These are phyloP conservation scores for Rhodamnia argentea DNA, from an alignment of 345 rosid genomes.

Conservation along the genomic window DNA sequence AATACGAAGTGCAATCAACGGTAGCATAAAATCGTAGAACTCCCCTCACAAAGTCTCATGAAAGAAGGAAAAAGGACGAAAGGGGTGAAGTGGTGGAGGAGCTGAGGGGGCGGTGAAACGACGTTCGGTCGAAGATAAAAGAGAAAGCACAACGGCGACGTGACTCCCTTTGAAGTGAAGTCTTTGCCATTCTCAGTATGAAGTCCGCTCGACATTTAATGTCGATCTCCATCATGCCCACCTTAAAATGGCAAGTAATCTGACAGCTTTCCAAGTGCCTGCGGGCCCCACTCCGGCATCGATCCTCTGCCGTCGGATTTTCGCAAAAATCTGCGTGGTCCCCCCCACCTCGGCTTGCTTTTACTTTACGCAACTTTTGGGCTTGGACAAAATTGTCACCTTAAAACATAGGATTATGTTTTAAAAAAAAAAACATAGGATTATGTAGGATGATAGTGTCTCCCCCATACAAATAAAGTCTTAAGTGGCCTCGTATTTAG, in stretches of 20 bases:
- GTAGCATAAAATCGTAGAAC: no score
- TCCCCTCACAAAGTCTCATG: background rate
- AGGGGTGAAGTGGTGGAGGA: background rate
- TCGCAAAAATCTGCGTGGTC: background rate
- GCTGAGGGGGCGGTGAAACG: background rate
- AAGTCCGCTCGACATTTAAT: background rate
- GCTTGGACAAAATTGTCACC: background rate
- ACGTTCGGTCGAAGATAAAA: background rate
- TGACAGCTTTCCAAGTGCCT: background rate
- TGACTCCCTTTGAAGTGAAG: background rate
- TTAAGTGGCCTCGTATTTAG: background rate
- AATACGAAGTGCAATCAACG: no score
- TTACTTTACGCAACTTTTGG: background rate
- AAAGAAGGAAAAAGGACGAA: background rate
- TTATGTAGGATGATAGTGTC: background rate
- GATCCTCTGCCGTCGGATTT: background rate
- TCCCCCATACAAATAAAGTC: background rate
- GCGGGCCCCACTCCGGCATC: background rate
- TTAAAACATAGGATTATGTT: background rate
- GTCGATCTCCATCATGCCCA: background rate
- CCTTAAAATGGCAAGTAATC: background rate
- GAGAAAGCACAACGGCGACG: background rate
- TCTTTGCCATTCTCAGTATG: background rate
- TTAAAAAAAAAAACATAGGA: background rate
- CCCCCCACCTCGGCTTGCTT: slow-evolving; percentile 17